These are phyloP conservation scores for Plectranthus barbatus DNA, from an alignment of 257 asterid species.

Conservation along the genomic window DNA sequence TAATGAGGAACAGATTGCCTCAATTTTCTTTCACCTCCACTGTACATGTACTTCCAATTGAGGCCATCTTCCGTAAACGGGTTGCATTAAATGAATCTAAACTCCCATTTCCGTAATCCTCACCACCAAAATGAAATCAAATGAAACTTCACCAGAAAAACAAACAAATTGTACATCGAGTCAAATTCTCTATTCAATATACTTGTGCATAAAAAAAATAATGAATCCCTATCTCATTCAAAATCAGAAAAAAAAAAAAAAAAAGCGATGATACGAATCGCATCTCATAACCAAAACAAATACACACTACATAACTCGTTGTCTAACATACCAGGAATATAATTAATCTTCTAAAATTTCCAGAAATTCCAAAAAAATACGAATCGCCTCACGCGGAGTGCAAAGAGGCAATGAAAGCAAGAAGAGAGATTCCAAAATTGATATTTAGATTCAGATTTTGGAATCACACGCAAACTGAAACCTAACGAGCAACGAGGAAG, in stretches of 20 bases:
- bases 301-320: neutral
- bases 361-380: neutral
- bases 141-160: neutral
- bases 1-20: no score
- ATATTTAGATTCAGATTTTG: conserved; percentile 11
- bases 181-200: no score
- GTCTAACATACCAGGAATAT: conserved; percentile 13
- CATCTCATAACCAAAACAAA: neutral
- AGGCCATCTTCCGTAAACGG: neutral
- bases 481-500: neutral
- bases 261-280: no score
- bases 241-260: no score
- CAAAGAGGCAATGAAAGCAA: neutral
- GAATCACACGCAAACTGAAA: conserved; percentile 4
- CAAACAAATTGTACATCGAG: neutral
- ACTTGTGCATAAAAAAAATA: neutral
- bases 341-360: neutral
- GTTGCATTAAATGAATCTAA: neutral
- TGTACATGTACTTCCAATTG: no score
- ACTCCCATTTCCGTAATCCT: neutral
- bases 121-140: neutral
- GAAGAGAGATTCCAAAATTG: neutral
- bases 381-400: neutral
- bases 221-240: no score
- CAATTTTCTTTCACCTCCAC: neutral